Percentiles rank a stretch among this genome's conserved stretches.
Conservation (phyloP, 225 moss, liverwort and hornwort genomes). For the Antitrichia curtipendula region DNA sequence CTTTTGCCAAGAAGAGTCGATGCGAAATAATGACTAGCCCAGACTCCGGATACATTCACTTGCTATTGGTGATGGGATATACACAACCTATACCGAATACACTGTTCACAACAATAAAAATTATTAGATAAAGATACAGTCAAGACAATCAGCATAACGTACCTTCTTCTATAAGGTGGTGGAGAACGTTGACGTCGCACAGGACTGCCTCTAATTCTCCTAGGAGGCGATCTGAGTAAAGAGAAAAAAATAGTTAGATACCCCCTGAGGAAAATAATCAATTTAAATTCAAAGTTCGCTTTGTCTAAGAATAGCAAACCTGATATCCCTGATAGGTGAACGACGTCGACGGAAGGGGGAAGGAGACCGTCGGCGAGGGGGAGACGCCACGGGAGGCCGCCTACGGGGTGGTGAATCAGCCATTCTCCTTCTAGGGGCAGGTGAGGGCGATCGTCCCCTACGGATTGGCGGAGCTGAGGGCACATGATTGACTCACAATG, state of each 20-base stretch:
- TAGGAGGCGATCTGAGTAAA: conserved; percentile 52
- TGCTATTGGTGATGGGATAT: not conserved
- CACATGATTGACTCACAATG: not conserved
- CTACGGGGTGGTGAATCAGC: conserved; percentile 58
- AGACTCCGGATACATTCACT: not conserved
- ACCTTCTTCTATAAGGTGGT: conserved; percentile 77
- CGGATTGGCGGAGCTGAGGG: conserved; percentile 57
- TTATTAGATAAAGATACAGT: not conserved
- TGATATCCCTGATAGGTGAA: conserved; percentile 45
- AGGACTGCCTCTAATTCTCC: conserved; percentile 70
- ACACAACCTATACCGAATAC: not conserved
- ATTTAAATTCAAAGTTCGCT: not conserved
- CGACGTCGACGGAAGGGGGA: conserved; percentile 71
- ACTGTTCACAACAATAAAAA: not conserved
- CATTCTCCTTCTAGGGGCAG: conserved; percentile 59
- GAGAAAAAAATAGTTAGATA: not conserved
- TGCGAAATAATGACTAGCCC: not conserved
- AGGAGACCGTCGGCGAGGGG: conserved; percentile 91
- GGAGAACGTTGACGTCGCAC: conserved; percentile 79
- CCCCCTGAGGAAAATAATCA: too few species aligned
- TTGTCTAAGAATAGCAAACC: conserved; percentile 8
- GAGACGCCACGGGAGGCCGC: conserved; percentile 43
- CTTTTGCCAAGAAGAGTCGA: not conserved
- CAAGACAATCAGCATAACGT: not conserved
- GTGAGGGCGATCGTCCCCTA: conserved; percentile 67